phyloP scores from a whole-genome alignment of 2,329 filamentous ascomycete species.

The Talaromyces funiculosus region DNA sequence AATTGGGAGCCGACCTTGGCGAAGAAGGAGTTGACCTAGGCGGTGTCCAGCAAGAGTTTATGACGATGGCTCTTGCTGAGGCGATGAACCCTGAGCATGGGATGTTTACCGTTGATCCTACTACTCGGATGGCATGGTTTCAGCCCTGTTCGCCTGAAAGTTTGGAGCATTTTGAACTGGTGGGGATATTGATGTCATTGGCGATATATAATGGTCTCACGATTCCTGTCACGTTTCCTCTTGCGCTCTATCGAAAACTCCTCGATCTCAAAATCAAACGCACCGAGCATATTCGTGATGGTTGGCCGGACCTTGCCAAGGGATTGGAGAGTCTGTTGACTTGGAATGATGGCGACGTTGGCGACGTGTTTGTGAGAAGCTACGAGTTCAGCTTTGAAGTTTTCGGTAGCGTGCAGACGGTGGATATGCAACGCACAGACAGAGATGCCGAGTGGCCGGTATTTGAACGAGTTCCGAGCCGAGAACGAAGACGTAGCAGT shows the following conservation, averaged over 20 bases:
- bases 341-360: slow-evolving; percentile 76
- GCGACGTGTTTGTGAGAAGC: slow-evolving; percentile 74
- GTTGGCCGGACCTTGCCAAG: slow-evolving; percentile 76
- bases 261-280: slow-evolving; percentile 63
- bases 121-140: slow-evolving; percentile 82
- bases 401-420: slow-evolving; percentile 49
- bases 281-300: slow-evolving; percentile 73
- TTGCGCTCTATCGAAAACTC: slow-evolving; percentile 75
- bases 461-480: slow-evolving; percentile 2
- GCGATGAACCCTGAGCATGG: slow-evolving; percentile 72
- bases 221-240: slow-evolving; percentile 81
- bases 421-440: slow-evolving; percentile 48
- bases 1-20: slow-evolving; percentile 72
- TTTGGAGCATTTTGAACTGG: slow-evolving; percentile 81
- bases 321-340: slow-evolving; percentile 67
- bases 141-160: slow-evolving; percentile 74
- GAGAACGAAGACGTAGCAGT: slow-evolving; percentile 10
- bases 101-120: slow-evolving; percentile 68
- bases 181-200: slow-evolving; percentile 81
- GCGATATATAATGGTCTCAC: slow-evolving; percentile 92
- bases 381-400: slow-evolving; percentile 74
- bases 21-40: slow-evolving; percentile 92
- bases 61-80: slow-evolving; percentile 74
- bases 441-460: slow-evolving; percentile 34
- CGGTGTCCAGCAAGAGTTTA: slow-evolving; percentile 95